Evolutionary conservation across 345 rosid species (phyloP), one percentile per base, ranked within the genome.

Genomic region (Trapa incisa): DNA sequence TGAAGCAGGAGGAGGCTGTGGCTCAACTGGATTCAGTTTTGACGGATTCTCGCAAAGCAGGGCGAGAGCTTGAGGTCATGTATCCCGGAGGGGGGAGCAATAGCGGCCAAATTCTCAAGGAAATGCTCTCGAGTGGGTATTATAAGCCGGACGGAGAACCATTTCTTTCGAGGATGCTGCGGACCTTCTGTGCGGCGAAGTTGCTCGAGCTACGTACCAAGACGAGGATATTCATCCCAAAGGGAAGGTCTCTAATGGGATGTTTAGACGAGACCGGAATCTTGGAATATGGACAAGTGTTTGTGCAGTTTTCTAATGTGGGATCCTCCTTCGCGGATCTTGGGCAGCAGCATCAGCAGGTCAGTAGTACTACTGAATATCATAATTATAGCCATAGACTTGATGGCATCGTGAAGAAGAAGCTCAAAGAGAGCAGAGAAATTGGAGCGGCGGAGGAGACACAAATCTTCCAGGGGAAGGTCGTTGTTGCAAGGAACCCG

Each of bases 181-280:
- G 78, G 75, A 87, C 83, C 10, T 85, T 92, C 74, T 81, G 91
- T 39, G 93, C 87, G 0, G 80, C 91, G 2, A 92, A 85, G 81
- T 72, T 89, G 77, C 71, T 81, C 53, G 89, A 86, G 8, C 61
- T 92, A 52, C 78, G 86, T 70, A 92, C 81, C 0, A 92, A 79
- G 75, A 57, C 96, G 35, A 77, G 91, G 71, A 82, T 92, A 39
- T 85, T 76, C 63, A 14, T 89, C 53, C 75, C 77, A 22, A 37
- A 77, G 57, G 98, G 83, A 79, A 85, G 96, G 75, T 65, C 78
- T 41, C 85, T 92, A 96, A 89, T 92, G 96, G 98, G 98, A 66
- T 87, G 96, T 64, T 66, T 92, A 10, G 98, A 92, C 65, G 98
- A 92, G 79, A 87, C 89, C 0, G 61, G 79, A 76, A 89, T 79